A percentile compares a stretch with the other conserved stretches of the same genome.
These are phyloP conservation scores for Cladosporium sp. DNA, from an alignment of 2,329 filamentous ascomycete genomes.

Conservation along the genomic window DNA sequence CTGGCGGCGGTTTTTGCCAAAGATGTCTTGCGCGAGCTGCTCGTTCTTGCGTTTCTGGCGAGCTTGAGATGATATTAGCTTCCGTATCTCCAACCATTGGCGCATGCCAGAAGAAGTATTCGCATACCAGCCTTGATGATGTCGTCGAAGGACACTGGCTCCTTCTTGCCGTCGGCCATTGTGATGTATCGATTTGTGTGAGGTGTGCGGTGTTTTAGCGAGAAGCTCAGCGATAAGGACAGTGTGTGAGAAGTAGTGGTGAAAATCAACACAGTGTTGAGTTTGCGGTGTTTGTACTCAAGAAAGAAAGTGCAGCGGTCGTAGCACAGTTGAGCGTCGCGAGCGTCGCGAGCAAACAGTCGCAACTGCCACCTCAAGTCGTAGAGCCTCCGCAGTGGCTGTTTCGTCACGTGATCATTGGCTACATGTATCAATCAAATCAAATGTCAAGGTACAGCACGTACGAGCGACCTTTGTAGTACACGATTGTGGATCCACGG, in stretches of 20 bases:
- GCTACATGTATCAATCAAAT: no score
- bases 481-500: no score
- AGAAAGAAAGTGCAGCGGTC: neutral
- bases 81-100: neutral
- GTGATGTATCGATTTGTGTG: neutral
- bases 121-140: conserved; percentile 49
- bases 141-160: conserved; percentile 44
- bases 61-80: neutral
- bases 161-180: conserved; percentile 9
- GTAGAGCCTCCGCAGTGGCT: no score
- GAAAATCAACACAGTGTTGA: no score
- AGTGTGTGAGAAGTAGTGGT: no score
- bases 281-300: neutral
- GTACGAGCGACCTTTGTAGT: no score
- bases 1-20: conserved; percentile 57
- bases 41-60: conserved; percentile 22
- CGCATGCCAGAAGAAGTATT: neutral
- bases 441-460: no score
- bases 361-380: no score
- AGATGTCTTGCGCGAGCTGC: conserved; percentile 65
- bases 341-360: neutral
- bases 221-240: neutral
- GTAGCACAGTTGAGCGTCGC: no score
- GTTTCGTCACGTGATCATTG: no score
- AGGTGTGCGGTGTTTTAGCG: neutral